A percentile compares a stretch with the other conserved stretches of the same genome.
phyloP scores from a whole-genome alignment of 2,329 filamentous ascomycete species.

The Verticillium tricorpus region DNA sequence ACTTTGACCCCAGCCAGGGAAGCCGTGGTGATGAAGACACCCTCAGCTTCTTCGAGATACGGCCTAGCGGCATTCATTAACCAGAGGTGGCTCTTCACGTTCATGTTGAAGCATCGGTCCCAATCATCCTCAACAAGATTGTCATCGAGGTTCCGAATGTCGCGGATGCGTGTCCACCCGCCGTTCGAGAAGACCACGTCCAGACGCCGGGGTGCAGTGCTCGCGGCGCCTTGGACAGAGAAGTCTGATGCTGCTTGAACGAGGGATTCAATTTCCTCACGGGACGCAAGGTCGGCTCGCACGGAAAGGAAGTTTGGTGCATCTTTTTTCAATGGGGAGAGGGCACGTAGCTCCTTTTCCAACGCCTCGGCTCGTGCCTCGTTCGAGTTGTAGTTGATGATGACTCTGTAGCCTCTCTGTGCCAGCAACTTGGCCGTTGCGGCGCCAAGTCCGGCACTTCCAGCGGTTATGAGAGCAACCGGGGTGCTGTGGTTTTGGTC shows the following conservation, averaged over 20 bases:
- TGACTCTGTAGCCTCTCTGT: conserved; percentile 56
- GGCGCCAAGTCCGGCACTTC: conserved; percentile 56
- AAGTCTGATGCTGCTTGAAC: conserved; percentile 53
- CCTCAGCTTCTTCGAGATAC: conserved; percentile 42
- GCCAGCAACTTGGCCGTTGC: conserved; percentile 58
- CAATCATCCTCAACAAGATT: conserved; percentile 39
- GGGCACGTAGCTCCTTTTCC: conserved; percentile 41
- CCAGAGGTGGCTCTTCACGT: conserved; percentile 46
- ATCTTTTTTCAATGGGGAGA: conserved; percentile 18
- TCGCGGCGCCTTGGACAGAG: conserved; percentile 39
- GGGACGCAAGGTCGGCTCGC: conserved; percentile 61
- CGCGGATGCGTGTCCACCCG: conserved; percentile 45
- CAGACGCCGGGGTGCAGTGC: conserved; percentile 40
- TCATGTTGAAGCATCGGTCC: conserved; percentile 44
- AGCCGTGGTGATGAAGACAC: conserved; percentile 59
- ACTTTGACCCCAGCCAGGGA: conserved; percentile 60
- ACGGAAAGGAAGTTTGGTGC: conserved; percentile 42
- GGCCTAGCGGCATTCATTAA: conserved; percentile 37
- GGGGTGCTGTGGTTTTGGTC: background rate
- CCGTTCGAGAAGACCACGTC: conserved; percentile 77
- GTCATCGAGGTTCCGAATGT: conserved; percentile 44
- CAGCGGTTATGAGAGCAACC: conserved; percentile 30
- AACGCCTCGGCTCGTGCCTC: conserved; percentile 50
- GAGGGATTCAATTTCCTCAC: conserved; percentile 52
- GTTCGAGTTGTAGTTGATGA: conserved; percentile 61